phyloP scores from a whole-genome alignment of 352 stramenopile genomes.

The Phytopythium helicoides region DNA sequence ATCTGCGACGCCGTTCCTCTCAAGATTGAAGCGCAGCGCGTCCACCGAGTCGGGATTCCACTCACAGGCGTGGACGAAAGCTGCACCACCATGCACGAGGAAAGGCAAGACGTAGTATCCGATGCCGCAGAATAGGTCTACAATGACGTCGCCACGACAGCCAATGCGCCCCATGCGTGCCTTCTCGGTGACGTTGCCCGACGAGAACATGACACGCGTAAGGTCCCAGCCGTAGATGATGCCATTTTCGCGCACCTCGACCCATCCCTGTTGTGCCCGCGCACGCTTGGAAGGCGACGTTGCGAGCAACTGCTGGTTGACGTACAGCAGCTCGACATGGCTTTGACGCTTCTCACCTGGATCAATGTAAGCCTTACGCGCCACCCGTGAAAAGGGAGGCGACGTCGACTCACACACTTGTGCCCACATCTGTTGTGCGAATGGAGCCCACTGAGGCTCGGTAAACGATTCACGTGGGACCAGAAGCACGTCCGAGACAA shows the following conservation, averaged over 20 bases:
- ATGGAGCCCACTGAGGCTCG: slow-evolving; percentile 48
- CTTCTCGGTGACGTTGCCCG: slow-evolving; percentile 97
- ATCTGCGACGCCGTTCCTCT: slow-evolving; percentile 88
- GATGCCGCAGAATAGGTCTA: slow-evolving; percentile 98
- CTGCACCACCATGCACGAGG: slow-evolving; percentile 87
- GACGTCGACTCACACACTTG: slow-evolving; percentile 53
- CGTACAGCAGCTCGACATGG: slow-evolving; percentile 67
- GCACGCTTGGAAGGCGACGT: slow-evolving; percentile 19
- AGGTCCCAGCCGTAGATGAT: slow-evolving; percentile 95
- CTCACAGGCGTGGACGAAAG: slow-evolving; percentile 93
- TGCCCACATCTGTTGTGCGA: slow-evolving; percentile 62
- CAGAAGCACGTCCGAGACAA: slow-evolving; percentile 70
- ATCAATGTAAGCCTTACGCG: slow-evolving; percentile 80
- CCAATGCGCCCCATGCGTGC: slow-evolving; percentile 89
- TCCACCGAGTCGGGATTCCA: slow-evolving; percentile 94
- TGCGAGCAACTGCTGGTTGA: slow-evolving; percentile 38
- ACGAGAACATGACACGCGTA: slow-evolving; percentile 96
- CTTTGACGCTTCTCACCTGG: slow-evolving; percentile 77
- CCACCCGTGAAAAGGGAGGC: slow-evolving; percentile 64
- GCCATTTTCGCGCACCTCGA: slow-evolving; percentile 91
- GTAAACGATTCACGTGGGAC: slow-evolving; percentile 65
- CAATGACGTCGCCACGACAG: slow-evolving; percentile 85
- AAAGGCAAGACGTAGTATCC: slow-evolving; percentile 97
- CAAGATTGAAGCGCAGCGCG: slow-evolving; percentile 90
- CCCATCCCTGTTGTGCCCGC: slow-evolving; percentile 53